Evolutionary conservation across 2,329 filamentous ascomycete species (phyloP), one percentile per base, ranked within the genome.

Genomic region (Remersonia thermophila): DNA sequence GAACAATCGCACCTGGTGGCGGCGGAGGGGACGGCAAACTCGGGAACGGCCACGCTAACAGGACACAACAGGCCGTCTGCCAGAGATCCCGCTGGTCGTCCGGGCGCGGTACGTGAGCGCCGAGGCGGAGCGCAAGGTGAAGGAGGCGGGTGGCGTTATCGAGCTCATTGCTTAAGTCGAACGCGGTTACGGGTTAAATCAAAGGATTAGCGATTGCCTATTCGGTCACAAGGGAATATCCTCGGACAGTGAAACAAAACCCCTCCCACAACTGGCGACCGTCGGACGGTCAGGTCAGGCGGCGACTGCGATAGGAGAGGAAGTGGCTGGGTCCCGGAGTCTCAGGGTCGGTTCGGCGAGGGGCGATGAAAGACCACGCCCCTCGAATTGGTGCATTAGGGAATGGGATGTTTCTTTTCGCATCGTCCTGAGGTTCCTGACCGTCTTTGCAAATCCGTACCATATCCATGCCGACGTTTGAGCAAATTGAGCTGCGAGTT

Each of bases 111-210:
- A 86, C 73, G 83, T 98, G 68, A 86, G 80, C 75, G 82, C 83
- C 63, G 80, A 94, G 65, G 91, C 91, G 53, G 91, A 98, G 81
- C 75, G 84, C 72, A 98, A 98, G 83, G 95, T 98, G 69, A 93
- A 83, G 64, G 85, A 91, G 67, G 89, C 87, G 58, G 91, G 91
- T 66, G 89, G 89, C 68, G 83, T 94, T 59, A 73, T 93, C 58
- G 85, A 95, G 77, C 76, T 95, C 63, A 84, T 95, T 60, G 87
- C 86, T 69, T 95, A 82, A 28, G 42, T 38, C 36, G 43, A 36
- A 43, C 45, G 42, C 45, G 47, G 45, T 46, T 45, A 49, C 47
- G 20, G 20, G 20, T 23, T 23, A 23, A 23, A 23, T 23, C 20
- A 23, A 23, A 23, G 20, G 20, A 9, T 6, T 23, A 23, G 20